A percentile compares a stretch with the other conserved stretches of the same genome.
phyloP scores from a whole-genome alignment of 768 basidiomycete genomes.

The Lactarius pseudohatsudake region DNA sequence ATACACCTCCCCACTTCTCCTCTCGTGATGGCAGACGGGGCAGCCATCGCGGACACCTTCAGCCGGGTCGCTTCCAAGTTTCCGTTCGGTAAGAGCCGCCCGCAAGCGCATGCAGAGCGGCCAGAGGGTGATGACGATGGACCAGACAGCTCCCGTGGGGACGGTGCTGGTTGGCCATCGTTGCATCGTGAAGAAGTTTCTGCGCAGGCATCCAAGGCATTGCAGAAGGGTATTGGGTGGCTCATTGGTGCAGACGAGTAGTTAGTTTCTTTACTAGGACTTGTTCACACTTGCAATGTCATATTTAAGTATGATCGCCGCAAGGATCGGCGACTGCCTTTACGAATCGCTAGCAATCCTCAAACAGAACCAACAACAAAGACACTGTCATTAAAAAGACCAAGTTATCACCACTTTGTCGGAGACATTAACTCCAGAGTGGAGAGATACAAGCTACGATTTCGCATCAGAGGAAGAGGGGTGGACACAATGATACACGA shows the following conservation, averaged over 20 bases:
- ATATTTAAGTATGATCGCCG: slow-evolving; percentile 9
- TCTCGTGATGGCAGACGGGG: slow-evolving; percentile 70
- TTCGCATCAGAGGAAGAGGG: background rate
- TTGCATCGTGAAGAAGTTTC: slow-evolving; percentile 62
- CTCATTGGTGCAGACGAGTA: slow-evolving; percentile 81
- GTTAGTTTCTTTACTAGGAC: background rate
- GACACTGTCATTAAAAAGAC: background rate
- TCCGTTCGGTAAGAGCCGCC: slow-evolving; percentile 19
- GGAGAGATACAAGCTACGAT: slow-evolving; percentile 15
- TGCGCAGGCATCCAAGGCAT: slow-evolving; percentile 69
- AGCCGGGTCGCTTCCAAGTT: slow-evolving; percentile 48
- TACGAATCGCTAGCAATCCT: background rate
- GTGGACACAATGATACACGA: slow-evolving; percentile 8
- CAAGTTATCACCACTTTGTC: background rate
- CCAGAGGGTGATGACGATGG: slow-evolving; percentile 41
- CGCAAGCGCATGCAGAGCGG: slow-evolving; percentile 61
- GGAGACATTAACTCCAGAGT: background rate
- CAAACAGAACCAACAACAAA: background rate
- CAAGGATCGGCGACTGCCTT: background rate
- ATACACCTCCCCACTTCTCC: slow-evolving; percentile 71
- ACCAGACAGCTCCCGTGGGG: slow-evolving; percentile 38
- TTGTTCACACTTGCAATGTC: slow-evolving; percentile 24
- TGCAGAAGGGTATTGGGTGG: slow-evolving; percentile 95
- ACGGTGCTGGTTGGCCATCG: slow-evolving; percentile 35
- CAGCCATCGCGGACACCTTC: slow-evolving; percentile 79